These are phyloP conservation scores for Filobasidium wieringae DNA, from an alignment of 768 basidiomycete species.

Conservation along the genomic window DNA sequence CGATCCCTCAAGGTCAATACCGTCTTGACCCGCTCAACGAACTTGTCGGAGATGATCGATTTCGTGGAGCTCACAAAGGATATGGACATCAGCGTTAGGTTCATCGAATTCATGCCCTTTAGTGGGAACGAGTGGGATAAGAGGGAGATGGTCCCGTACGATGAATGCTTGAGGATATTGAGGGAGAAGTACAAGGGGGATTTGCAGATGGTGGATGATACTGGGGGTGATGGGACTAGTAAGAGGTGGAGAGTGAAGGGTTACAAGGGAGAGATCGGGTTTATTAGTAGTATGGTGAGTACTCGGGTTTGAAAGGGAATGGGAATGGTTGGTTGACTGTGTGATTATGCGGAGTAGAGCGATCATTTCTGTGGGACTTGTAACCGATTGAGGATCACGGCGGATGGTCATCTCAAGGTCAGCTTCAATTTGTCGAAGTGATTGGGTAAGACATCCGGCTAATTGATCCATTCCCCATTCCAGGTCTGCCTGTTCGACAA, in stretches of 20 bases:
- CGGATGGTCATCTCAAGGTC: conserved; percentile 82
- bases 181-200: conserved; percentile 20
- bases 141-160: conserved; percentile 67
- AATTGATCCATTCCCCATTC: not conserved
- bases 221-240: conserved; percentile 67
- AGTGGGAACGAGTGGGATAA: conserved; percentile 79
- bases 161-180: conserved; percentile 51
- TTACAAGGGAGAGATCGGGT: conserved; percentile 58
- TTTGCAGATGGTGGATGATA: conserved; percentile 40
- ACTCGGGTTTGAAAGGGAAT: not conserved
- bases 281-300: conserved; percentile 48
- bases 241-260: conserved; percentile 65
- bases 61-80: conserved; percentile 67
- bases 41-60: conserved; percentile 64
- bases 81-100: conserved; percentile 56
- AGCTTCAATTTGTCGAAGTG: conserved; percentile 2
- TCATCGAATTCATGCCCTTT: conserved; percentile 94
- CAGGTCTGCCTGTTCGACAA: conserved; percentile 82
- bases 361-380: conserved; percentile 82
- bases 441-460: not conserved
- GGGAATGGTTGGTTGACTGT: not conserved
- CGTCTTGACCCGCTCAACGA: conserved; percentile 68
- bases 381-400: conserved; percentile 72
- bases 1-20: conserved; percentile 68
- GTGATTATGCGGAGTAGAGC: conserved; percentile 47